Conservation (phyloP, 1,284 basidiomycete species). For the Neonothopanus nambi region DNA sequence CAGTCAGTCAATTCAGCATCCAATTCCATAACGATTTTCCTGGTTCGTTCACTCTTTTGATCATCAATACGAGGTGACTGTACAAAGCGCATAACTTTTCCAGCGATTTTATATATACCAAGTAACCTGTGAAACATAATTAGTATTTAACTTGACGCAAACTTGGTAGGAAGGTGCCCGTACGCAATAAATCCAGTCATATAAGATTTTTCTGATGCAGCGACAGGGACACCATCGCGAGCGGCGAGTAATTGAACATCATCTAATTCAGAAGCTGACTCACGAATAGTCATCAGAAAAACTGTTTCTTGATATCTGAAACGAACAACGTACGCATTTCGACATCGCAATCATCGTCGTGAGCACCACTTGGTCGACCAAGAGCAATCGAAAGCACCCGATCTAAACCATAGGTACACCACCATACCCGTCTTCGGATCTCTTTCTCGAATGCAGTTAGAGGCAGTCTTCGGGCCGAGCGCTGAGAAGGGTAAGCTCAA, state of each 20-base stretch:
- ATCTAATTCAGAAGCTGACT: conserved; percentile 17
- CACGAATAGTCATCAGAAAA: background rate
- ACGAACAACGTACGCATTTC: conserved; percentile 19
- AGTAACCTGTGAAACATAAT: too few species aligned
- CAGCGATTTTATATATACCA: conserved; percentile 21
- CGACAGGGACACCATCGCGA: conserved; percentile 8
- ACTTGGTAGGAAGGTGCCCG: conserved; percentile 6
- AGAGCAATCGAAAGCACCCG: conserved; percentile 21
- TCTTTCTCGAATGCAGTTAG: conserved; percentile 20
- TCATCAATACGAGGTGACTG: conserved; percentile 21
- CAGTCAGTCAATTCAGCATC: conserved; percentile 18
- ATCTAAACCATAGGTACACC: conserved; percentile 24
- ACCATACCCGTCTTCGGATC: conserved; percentile 23
- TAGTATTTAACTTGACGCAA: too few species aligned
- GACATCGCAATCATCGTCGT: conserved; percentile 22
- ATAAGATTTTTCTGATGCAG: conserved; percentile 6
- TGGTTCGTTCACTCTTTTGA: conserved; percentile 11
- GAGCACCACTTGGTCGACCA: conserved; percentile 20
- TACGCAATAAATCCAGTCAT: conserved; percentile 24
- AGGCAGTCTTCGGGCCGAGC: conserved; percentile 14
- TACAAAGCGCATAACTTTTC: conserved; percentile 20
- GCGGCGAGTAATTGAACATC: conserved; percentile 17
- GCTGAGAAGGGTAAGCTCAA: conserved; percentile 8
- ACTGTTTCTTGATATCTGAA: background rate
- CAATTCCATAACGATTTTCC: conserved; percentile 11